These are phyloP conservation scores for Torrubiella hemipterigena DNA, from an alignment of 2,329 filamentous ascomycete genomes.

Conservation along the genomic window DNA sequence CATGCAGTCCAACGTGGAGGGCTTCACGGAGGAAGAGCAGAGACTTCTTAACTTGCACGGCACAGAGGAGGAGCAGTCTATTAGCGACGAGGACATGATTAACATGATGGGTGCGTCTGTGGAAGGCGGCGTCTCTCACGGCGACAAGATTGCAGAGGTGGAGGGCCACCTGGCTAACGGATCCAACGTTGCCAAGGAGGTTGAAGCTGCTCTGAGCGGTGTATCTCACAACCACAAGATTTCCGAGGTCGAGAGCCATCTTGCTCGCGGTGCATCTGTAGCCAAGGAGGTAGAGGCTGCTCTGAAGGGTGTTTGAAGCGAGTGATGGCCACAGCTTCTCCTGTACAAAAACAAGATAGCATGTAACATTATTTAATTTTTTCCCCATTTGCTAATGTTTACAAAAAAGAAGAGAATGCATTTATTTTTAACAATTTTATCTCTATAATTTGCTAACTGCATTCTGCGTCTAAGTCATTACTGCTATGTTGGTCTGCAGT, in stretches of 20 bases:
- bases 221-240: too few relatives aligned
- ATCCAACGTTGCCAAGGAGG: slow-evolving; percentile 9
- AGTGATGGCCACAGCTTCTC: too few relatives aligned
- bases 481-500: too few relatives aligned
- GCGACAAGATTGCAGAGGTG: slow-evolving; percentile 2
- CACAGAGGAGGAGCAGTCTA: slow-evolving; percentile 13
- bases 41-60: slow-evolving; percentile 17
- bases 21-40: slow-evolving; percentile 25
- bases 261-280: slow-evolving; percentile 9
- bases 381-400: too few relatives aligned
- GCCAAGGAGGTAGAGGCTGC: slow-evolving; percentile 12
- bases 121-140: slow-evolving; percentile 1
- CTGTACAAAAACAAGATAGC: slow-evolving; percentile 10
- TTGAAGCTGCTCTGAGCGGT: slow-evolving; percentile 12
- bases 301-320: slow-evolving; percentile 10
- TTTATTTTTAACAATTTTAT: neutral
- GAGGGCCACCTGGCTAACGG: slow-evolving; percentile 10
- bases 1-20: slow-evolving; percentile 20
- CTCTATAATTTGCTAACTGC: too few relatives aligned
- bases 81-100: slow-evolving; percentile 25
- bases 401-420: neutral
- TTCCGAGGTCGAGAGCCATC: slow-evolving; percentile 8
- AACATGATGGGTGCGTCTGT: slow-evolving; percentile 15
- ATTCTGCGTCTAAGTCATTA: too few relatives aligned
- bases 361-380: too few relatives aligned